phyloP scores from a whole-genome alignment of 2,329 filamentous ascomycete genomes.

The Cordyceps pruinosa region DNA sequence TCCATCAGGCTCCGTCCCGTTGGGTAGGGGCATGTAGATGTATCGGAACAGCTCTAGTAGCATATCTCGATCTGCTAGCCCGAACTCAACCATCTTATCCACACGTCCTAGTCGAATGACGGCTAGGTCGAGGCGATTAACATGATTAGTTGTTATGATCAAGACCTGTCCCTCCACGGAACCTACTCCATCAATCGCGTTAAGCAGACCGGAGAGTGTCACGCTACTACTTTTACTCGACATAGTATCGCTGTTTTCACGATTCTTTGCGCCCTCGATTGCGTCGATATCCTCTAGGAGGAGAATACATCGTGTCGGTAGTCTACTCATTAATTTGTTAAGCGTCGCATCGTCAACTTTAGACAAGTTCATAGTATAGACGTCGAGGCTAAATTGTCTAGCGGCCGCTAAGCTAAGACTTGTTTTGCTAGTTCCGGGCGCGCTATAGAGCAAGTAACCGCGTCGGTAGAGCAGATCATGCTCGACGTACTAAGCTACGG shows the following conservation, averaged over 20 bases:
- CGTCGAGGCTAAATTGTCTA: conserved; percentile 28
- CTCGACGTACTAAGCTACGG: conserved; percentile 25
- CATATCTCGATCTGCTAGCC: conserved; percentile 9
- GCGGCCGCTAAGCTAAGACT: conserved; percentile 31
- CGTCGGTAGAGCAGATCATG: conserved; percentile 23
- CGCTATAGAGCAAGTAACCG: conserved; percentile 33
- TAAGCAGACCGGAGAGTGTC: conserved; percentile 60
- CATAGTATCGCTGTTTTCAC: background rate
- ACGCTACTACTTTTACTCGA: background rate
- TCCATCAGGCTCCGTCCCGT: no score
- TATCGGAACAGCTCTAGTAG: conserved; percentile 5
- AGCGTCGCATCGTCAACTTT: conserved; percentile 24
- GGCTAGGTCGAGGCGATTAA: conserved; percentile 57
- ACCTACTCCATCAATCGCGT: conserved; percentile 64
- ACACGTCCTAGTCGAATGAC: conserved; percentile 61
- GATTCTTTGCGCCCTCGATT: conserved; percentile 4
- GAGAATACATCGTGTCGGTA: conserved; percentile 31
- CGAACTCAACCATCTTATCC: conserved; percentile 33
- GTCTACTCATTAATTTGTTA: conserved; percentile 20
- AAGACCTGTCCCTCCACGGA: conserved; percentile 63
- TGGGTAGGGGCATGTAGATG: no score
- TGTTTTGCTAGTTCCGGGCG: conserved; percentile 33
- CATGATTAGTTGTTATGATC: conserved; percentile 64
- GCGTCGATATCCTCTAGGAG: conserved; percentile 35
- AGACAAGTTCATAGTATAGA: conserved; percentile 31